phyloP scores from a whole-genome alignment of 306 rosid genomes.

The Fagus sylvatica region DNA sequence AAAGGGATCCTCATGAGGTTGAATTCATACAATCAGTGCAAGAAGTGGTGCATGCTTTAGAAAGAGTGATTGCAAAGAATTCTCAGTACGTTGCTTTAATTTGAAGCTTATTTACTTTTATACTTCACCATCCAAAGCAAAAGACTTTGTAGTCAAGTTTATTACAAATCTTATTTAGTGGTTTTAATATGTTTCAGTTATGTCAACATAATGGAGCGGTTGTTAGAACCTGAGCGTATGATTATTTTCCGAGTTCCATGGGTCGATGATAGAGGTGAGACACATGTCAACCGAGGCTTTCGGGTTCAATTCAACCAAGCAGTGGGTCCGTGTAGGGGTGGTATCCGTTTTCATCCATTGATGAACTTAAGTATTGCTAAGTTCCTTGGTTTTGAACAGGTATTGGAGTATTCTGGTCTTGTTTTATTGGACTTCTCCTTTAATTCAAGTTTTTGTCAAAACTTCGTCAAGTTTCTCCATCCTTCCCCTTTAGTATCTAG shows the following conservation, averaged over 20 bases:
- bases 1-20: conserved; percentile 91
- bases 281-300: conserved; percentile 81
- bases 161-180: conserved; percentile 18
- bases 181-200: conserved; percentile 60
- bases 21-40: conserved; percentile 91
- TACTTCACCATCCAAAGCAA: not conserved
- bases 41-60: conserved; percentile 86
- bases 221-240: conserved; percentile 93
- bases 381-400: conserved; percentile 98
- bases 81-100: conserved; percentile 67
- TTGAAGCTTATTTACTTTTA: conserved; percentile 15
- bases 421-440: conserved; percentile 1
- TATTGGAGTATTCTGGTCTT: conserved; percentile 33
- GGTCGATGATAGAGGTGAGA: conserved; percentile 96
- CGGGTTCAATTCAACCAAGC: conserved; percentile 95
- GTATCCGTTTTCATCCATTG: conserved; percentile 88
- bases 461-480: conserved; percentile 7
- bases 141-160: not conserved
- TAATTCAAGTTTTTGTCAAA: conserved; percentile 2
- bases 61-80: conserved; percentile 92
- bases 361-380: conserved; percentile 86
- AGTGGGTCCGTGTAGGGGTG: conserved; percentile 96
- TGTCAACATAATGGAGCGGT: conserved; percentile 93
- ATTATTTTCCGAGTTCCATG: conserved; percentile 91
- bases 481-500: not conserved